phyloP scores from a whole-genome alignment of 495 filamentous ascomycete species.

The Immersiella caudata region DNA sequence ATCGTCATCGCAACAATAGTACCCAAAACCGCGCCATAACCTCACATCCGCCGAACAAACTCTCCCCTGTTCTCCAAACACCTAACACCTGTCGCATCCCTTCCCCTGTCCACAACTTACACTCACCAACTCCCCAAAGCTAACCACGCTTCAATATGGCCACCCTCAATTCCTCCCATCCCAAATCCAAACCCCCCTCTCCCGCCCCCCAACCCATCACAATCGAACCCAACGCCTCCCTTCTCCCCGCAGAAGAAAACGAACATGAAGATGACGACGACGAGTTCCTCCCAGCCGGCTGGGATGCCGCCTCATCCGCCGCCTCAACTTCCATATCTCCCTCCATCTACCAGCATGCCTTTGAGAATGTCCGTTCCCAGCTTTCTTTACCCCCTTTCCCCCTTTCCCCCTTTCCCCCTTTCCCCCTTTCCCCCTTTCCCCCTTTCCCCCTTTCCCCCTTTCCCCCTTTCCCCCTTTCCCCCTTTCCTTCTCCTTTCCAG shows the following conservation, averaged over 20 bases:
- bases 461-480: too few species aligned
- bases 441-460: too few species aligned
- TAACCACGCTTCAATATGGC: neutral
- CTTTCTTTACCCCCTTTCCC: too few species aligned
- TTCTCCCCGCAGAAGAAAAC: neutral
- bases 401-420: too few species aligned
- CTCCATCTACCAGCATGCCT: slow-evolving; percentile 43
- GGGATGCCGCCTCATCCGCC: slow-evolving; percentile 20
- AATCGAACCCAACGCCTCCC: neutral
- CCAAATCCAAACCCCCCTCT: neutral
- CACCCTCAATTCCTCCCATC: neutral
- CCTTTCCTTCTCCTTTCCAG: too few species aligned
- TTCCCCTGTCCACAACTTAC: neutral
- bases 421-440: too few species aligned
- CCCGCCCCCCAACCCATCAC: neutral
- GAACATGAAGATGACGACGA: slow-evolving; percentile 20
- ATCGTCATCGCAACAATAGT: neutral
- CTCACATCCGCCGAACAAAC: neutral
- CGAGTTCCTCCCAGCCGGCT: slow-evolving; percentile 31
- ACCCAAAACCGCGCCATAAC: neutral
- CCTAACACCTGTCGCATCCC: neutral
- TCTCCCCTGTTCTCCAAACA: neutral
- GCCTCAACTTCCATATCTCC: slow-evolving; percentile 36
- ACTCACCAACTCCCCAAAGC: neutral
- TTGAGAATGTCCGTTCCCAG: slow-evolving; percentile 53